A percentile compares a stretch with the other conserved stretches of the same genome.
Conservation (phyloP, 1,284 basidiomycete species). For the Ganoderma meredithae region DNA sequence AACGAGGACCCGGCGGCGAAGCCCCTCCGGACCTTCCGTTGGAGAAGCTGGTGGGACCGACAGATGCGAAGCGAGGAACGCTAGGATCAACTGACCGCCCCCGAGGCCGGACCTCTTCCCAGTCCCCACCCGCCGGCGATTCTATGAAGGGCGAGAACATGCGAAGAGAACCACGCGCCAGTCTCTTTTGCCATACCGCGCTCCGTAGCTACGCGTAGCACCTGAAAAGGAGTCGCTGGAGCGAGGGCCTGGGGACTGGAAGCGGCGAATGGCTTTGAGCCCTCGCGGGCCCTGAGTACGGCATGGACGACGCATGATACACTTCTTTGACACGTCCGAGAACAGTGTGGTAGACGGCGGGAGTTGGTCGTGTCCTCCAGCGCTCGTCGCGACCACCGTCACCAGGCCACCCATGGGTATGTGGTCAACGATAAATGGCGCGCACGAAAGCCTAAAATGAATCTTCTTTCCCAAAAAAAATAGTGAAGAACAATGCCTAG, state of each 20-base stretch:
- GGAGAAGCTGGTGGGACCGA: neutral
- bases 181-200: neutral
- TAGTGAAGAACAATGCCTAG: neutral
- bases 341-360: neutral
- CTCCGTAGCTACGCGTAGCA: neutral
- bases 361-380: neutral
- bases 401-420: neutral
- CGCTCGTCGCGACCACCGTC: neutral
- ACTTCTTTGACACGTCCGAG: neutral
- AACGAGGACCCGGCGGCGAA: neutral
- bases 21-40: neutral
- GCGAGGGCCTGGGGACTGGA: neutral
- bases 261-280: neutral
- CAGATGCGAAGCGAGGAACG: neutral
- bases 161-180: neutral
- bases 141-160: constrained; percentile 3
- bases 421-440: neutral
- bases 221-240: neutral
- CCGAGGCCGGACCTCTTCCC: neutral
- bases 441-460: neutral
- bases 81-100: neutral
- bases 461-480: neutral
- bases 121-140: neutral
- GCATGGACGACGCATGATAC: neutral
- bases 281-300: constrained; percentile 5